These are phyloP conservation scores for Neltuma alba DNA, from an alignment of 306 rosid species.

Conservation along the genomic window DNA sequence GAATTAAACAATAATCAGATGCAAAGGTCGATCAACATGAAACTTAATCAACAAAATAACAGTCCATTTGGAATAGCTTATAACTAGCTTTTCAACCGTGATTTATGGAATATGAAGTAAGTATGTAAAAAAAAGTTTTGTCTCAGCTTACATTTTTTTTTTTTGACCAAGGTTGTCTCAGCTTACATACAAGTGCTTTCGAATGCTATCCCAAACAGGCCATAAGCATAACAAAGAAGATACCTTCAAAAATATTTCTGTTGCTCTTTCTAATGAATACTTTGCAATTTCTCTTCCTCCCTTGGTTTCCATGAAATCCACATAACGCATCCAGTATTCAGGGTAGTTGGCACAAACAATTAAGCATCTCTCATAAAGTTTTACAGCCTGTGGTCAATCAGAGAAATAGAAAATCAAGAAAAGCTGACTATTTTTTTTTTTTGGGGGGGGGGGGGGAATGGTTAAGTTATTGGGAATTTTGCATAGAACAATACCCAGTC, in stretches of 20 bases:
- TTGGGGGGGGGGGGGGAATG: not conserved
- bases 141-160: too few relatives aligned
- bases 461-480: constrained; percentile 27
- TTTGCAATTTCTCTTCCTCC: constrained; percentile 96
- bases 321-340: constrained; percentile 95
- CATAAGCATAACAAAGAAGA: constrained; percentile 21
- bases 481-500: constrained; percentile 72
- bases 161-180: too few relatives aligned
- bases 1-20: not conserved
- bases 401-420: constrained; percentile 32
- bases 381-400: constrained; percentile 63
- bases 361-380: constrained; percentile 91
- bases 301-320: constrained; percentile 80
- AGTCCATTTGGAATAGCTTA: too few relatives aligned
- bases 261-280: constrained; percentile 81
- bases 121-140: too few relatives aligned
- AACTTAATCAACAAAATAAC: constrained; percentile 34
- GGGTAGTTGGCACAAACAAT: constrained; percentile 90
- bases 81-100: too few relatives aligned
- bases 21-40: constrained; percentile 25
- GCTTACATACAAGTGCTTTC: too few relatives aligned
- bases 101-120: too few relatives aligned
- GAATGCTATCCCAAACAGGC: too few relatives aligned
- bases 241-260: constrained; percentile 78
- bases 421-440: constrained; percentile 9